A percentile compares a stretch with the other conserved stretches of the same genome.
phyloP scores from a whole-genome alignment of 202 grass and related monocot genomes.

The Setaria viridis region DNA sequence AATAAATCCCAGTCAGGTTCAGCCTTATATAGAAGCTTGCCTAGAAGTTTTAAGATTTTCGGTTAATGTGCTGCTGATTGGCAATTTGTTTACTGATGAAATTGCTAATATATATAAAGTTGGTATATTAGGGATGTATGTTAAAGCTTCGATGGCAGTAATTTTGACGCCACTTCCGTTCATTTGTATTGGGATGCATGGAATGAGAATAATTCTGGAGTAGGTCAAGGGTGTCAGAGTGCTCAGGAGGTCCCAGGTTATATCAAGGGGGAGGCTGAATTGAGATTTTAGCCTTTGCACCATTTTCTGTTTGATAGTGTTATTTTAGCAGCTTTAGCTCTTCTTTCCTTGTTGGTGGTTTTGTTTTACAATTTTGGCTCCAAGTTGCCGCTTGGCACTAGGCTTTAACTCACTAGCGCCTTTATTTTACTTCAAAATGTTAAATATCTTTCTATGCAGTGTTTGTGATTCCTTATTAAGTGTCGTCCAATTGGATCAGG shows the following conservation, averaged over 20 bases:
- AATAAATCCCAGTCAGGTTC: neutral
- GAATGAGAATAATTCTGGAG: neutral
- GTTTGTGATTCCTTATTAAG: neutral
- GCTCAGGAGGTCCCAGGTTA: neutral
- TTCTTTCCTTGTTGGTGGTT: neutral
- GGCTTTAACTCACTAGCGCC: neutral
- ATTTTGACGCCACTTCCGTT: neutral
- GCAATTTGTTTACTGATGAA: neutral
- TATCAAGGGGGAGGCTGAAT: neutral
- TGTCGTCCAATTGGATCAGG: neutral
- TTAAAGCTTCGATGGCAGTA: neutral
- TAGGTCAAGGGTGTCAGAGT: neutral
- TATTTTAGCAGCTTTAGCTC: neutral
- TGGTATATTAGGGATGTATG: neutral
- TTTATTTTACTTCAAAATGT: neutral
- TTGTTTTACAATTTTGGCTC: conserved; percentile 6
- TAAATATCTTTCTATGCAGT: neutral
- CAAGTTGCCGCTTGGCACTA: neutral
- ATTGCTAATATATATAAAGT: neutral
- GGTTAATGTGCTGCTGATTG: neutral
- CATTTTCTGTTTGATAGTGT: neutral
- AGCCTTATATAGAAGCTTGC: neutral
- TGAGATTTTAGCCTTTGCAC: neutral
- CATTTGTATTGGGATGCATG: neutral
- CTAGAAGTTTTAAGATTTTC: neutral